Evolutionary conservation across 202 grass and related monocot species (phyloP).

Genomic region (Carex sylvatica): DNA sequence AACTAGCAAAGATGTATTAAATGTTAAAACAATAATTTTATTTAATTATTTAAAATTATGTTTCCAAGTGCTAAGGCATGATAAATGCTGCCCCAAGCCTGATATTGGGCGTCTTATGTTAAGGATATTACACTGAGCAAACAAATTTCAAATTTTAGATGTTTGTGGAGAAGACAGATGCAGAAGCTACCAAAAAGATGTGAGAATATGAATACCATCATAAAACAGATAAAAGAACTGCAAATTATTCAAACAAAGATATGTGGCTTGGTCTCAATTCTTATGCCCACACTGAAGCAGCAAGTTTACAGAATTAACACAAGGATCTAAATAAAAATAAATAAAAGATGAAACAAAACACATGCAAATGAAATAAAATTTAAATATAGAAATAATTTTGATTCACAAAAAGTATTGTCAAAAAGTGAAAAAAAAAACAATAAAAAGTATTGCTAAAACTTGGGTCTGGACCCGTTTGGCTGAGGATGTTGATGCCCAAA

Average conservation of each 20-base stretch:
- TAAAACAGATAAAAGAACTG: background rate
- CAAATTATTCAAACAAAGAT: constrained; percentile 3
- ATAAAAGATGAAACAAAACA: background rate
- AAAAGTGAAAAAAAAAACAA: background rate
- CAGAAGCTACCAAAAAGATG: background rate
- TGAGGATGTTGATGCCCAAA: too few relatives aligned
- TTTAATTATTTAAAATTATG: background rate
- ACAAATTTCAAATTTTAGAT: background rate
- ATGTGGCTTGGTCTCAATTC: background rate
- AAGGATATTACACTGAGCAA: background rate
- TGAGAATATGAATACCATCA: background rate
- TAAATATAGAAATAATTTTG: background rate
- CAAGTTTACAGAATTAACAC: background rate
- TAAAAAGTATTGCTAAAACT: background rate
- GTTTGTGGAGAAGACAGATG: background rate
- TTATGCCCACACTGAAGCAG: background rate
- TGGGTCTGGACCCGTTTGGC: too few relatives aligned
- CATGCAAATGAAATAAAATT: constrained; percentile 9
- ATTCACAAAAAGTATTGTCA: background rate
- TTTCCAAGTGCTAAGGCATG: background rate
- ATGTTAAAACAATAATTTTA: background rate
- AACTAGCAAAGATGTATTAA: background rate
- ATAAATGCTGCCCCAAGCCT: background rate
- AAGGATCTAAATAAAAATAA: background rate
- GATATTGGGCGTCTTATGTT: background rate